phyloP scores from a whole-genome alignment of 2,329 filamentous ascomycete species.

The Diaporthe capsici region DNA sequence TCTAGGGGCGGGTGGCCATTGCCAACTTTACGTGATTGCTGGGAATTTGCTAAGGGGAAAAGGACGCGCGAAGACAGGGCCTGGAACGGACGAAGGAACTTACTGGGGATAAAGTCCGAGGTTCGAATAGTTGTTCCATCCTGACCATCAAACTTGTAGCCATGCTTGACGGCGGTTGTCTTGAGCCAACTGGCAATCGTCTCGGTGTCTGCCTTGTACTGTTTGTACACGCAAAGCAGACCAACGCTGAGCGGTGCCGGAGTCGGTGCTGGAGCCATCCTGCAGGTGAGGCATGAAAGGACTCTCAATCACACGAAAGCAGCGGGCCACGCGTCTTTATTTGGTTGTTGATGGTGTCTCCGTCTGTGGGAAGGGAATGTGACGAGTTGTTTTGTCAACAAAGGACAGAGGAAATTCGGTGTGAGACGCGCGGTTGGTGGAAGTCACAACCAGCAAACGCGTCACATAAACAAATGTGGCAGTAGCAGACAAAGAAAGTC shows the following conservation, averaged over 20 bases:
- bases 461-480: not conserved
- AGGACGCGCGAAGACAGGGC: not conserved
- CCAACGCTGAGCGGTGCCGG: not conserved
- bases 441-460: constrained; percentile 2
- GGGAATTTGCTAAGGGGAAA: not conserved
- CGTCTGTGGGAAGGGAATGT: not conserved
- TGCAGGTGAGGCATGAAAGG: constrained; percentile 2
- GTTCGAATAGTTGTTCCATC: constrained; percentile 8
- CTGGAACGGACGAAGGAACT: not conserved
- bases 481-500: not conserved
- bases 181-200: constrained; percentile 21
- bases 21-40: not conserved
- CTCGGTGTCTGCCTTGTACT: constrained; percentile 33
- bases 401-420: not conserved
- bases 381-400: not conserved
- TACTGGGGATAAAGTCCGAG: constrained; percentile 22
- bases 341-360: not conserved
- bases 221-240: constrained; percentile 20
- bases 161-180: constrained; percentile 13
- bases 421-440: not conserved
- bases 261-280: not conserved
- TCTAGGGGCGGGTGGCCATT: not conserved
- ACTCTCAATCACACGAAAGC: no score
- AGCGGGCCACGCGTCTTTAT: not conserved
- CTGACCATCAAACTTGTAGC: constrained; percentile 16